Evolutionary conservation across 2,329 filamentous ascomycete genomes (phyloP), one percentile per base, ranked within the genome.

Genomic region (Aspergillus quadrilineatus): DNA sequence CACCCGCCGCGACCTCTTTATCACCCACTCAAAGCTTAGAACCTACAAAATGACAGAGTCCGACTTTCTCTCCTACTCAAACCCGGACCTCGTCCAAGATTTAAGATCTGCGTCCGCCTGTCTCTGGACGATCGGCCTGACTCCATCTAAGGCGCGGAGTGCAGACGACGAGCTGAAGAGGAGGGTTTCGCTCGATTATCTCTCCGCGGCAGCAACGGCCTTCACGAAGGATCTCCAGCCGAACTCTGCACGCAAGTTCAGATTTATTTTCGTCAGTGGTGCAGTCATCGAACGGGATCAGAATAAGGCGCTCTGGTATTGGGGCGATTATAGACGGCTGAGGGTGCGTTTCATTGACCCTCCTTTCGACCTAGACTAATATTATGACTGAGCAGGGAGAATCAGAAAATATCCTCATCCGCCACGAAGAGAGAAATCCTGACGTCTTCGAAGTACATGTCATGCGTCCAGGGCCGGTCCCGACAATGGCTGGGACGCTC

Each of bases 1-100:
- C 15, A 36, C 45, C n/a, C 45, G 52, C 55, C 78, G 76, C 26
- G 73, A 77, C 15, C 64, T 81, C 12, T 67, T 75, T 44, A 45
- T 41, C 39, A 70, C 73, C 36, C 68, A 79, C 53, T 66, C 76
- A 12, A 85, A 85, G 65, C 67, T 80, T 8, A 76, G 80, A 28
- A 75, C 80, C 8, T 17, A 55, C 29, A 34, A 29, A 14, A 69
- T 83, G 42, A 68, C 82, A 57, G 75, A 82, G 60, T 71, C 79
- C 8, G 81, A 86, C 65, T 86, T 86, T 67, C 73, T 76, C 6
- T 65, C 69, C 2, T 85, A 82, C 62, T 77, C 82, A 1, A 70
- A 74, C 1, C 69, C 77, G 9, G 12, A 34, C 8, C 65, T 80
- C 26, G 60, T 80, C 12, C 57, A 69, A 6, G 67, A 73, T 12